Percentiles rank a stretch among this genome's conserved stretches.
These are phyloP conservation scores for Yarrowia sp. DNA, from an alignment of 805 yeast species.

Conservation along the genomic window DNA sequence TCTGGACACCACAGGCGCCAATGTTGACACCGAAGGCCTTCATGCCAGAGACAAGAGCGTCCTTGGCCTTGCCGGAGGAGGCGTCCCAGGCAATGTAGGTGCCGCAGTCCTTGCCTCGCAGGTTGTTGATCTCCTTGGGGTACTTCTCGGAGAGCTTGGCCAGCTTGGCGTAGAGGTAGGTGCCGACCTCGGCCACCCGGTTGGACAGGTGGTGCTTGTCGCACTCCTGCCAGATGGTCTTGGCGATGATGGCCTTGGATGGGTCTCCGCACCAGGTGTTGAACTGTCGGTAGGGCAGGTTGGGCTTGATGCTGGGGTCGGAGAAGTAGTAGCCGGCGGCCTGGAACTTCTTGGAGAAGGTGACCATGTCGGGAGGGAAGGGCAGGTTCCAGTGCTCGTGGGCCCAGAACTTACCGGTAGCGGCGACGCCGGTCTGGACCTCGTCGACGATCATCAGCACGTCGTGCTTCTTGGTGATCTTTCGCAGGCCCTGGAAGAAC, in stretches of 20 bases:
- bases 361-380: slow-evolving; percentile 78
- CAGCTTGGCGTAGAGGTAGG: slow-evolving; percentile 59
- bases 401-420: slow-evolving; percentile 83
- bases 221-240: slow-evolving; percentile 67
- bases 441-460: slow-evolving; percentile 77
- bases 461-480: slow-evolving; percentile 65
- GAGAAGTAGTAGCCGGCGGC: slow-evolving; percentile 82
- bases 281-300: slow-evolving; percentile 81
- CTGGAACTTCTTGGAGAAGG: slow-evolving; percentile 86
- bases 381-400: slow-evolving; percentile 79
- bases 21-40: slow-evolving; percentile 68
- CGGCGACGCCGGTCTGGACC: slow-evolving; percentile 89
- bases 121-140: slow-evolving; percentile 51
- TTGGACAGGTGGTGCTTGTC: slow-evolving; percentile 56
- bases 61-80: slow-evolving; percentile 54
- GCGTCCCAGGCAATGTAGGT: slow-evolving; percentile 83
- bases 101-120: slow-evolving; percentile 73
- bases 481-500: slow-evolving; percentile 82
- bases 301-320: slow-evolving; percentile 69
- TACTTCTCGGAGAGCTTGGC: slow-evolving; percentile 53
- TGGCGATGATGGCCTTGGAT: slow-evolving; percentile 71
- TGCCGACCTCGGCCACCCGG: slow-evolving; percentile 61
- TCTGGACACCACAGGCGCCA: slow-evolving; percentile 80
- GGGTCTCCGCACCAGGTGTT: slow-evolving; percentile 96
- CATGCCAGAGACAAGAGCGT: slow-evolving; percentile 58